A percentile compares a stretch with the other conserved stretches of the same genome.
These are phyloP conservation scores for Cladosporium oxysporum DNA, from an alignment of 2,329 filamentous ascomycete genomes.

Conservation along the genomic window DNA sequence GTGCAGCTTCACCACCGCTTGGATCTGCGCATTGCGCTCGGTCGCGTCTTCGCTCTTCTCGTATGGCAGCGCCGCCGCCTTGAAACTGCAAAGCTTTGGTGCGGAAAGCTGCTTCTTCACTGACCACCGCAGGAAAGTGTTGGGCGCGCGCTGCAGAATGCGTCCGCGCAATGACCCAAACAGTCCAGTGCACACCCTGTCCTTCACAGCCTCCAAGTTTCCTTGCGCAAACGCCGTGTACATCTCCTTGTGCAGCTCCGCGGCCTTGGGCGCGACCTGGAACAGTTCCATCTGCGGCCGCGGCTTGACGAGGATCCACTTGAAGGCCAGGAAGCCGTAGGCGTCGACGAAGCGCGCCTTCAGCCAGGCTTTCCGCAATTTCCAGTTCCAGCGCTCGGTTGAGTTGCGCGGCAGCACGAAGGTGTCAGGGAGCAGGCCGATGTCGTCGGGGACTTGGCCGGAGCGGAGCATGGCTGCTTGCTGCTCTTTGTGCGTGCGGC, in stretches of 20 bases:
- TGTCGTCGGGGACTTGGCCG: conserved; percentile 40
- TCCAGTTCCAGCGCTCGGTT: conserved; percentile 22
- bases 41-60: background rate
- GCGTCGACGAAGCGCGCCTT: background rate
- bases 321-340: conserved; percentile 7
- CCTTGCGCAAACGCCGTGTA: conserved; percentile 51
- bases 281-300: conserved; percentile 33
- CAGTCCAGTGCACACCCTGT: conserved; percentile 28
- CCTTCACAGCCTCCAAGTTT: conserved; percentile 30
- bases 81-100: conserved; percentile 33
- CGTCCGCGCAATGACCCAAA: conserved; percentile 35
- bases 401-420: conserved; percentile 33
- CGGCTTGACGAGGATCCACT: conserved; percentile 28
- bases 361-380: conserved; percentile 23
- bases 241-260: conserved; percentile 48
- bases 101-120: conserved; percentile 31
- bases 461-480: conserved; percentile 37
- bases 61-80: conserved; percentile 24
- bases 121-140: conserved; percentile 32
- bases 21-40: conserved; percentile 24
- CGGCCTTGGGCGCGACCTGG: conserved; percentile 41
- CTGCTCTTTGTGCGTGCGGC: conserved; percentile 37
- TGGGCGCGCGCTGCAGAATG: conserved; percentile 40
- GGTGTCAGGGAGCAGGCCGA: conserved; percentile 47
- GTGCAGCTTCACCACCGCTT: conserved; percentile 36